Base-by-base conservation (phyloP, 495 filamentous ascomycete species). In the Neurospora cerealis region DNA sequence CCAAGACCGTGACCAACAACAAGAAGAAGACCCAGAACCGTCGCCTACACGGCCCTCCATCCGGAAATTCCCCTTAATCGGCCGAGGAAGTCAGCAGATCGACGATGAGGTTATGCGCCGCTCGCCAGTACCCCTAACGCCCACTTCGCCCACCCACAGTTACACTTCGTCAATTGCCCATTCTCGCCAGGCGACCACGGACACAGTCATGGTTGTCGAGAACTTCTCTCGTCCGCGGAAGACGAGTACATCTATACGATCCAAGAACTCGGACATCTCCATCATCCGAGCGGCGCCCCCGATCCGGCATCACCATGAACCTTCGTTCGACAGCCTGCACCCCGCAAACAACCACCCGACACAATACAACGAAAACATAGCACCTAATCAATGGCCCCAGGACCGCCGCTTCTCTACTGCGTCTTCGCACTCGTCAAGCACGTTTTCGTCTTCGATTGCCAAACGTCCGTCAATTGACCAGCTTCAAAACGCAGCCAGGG, bases 151-250 rank as follows among this genome's bases (percentile, higher is more conserved):
- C 28, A 34, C 54, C 54, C 54, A 66, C 28, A 66, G 54, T 9
- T 34, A 66, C 54, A 66, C 54, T 10, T 66, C 54, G 28, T 66
- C 54, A 36, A 66, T 66, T 66, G 54, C 28, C 54, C 54, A 34
- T 66, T 66, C 54, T 32, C 54, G 54, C 54, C 54, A 34, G 70
- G 46, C 75, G 77, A 28, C 75, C 75, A 41, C 69, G 71, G 71
- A 76, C 70, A n/a, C 73, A 75, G 74, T 54, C 37, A 73, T 77
- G 76, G 74, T 70, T 37, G 80, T 85, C 70, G 86, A 87, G 74
- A 88, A 87, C 75, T 87, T 88, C 75, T 87, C 86, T 3, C 83
- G 87, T 46, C 86, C 85, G 54, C 78, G 86, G 44, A 85, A 86
- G 70, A 76, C 84, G 9, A 88, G 86, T 71, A 28, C 11, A 4